A percentile compares a stretch with the other conserved stretches of the same genome.
Conservation (phyloP, 208 protist genomes). For the Acanthamoeba sp. region DNA sequence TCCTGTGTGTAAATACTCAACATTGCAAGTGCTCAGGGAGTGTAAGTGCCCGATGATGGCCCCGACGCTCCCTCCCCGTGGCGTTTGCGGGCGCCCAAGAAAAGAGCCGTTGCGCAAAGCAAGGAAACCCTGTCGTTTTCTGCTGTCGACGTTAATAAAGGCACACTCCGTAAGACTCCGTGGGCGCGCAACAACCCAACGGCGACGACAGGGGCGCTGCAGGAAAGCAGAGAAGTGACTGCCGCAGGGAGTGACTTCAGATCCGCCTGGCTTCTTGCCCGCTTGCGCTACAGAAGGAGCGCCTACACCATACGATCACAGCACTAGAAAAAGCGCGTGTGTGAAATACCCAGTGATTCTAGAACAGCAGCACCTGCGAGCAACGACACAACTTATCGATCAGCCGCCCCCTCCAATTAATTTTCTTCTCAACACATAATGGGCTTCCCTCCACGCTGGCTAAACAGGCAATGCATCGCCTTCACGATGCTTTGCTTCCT, state of each 20-base stretch:
- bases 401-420: slow-evolving; percentile 1
- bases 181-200: slow-evolving; percentile 12
- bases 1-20: not conserved
- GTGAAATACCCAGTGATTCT: not conserved
- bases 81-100: not conserved
- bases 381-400: not conserved
- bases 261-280: not conserved
- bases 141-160: not conserved
- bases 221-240: slow-evolving; percentile 6
- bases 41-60: no score
- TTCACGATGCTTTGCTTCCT: slow-evolving; percentile 50
- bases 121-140: not conserved
- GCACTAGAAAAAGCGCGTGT: not conserved
- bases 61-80: no score
- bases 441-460: slow-evolving; percentile 36
- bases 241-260: not conserved
- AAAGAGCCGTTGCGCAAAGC: not conserved
- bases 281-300: not conserved
- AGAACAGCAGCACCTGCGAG: not conserved
- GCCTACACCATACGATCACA: not conserved
- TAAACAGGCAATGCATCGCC: slow-evolving; percentile 68
- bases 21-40: no score
- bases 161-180: slow-evolving; percentile 23
- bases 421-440: slow-evolving; percentile 14
- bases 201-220: not conserved